phyloP scores from a whole-genome alignment of 2,329 filamentous ascomycete species.

The Fusarium chaquense region DNA sequence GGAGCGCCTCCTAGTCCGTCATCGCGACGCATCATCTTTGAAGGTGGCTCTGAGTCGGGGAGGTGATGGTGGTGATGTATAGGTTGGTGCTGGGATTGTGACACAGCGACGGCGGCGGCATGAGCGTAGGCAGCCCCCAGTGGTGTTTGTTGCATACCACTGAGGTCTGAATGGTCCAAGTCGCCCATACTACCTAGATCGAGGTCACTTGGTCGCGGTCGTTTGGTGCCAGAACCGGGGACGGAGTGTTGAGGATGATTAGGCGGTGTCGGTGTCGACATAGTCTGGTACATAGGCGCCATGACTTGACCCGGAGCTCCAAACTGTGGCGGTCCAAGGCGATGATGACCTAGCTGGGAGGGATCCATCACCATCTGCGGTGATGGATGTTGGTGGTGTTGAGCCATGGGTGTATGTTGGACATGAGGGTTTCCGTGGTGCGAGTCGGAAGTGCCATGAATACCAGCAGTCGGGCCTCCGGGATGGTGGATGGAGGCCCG shows the following conservation, averaged over 20 bases:
- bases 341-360: slow-evolving; percentile 64
- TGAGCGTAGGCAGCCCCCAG: slow-evolving; percentile 66
- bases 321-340: slow-evolving; percentile 67
- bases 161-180: slow-evolving; percentile 67
- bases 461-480: slow-evolving; percentile 55
- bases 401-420: slow-evolving; percentile 53
- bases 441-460: slow-evolving; percentile 59
- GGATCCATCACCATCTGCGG: slow-evolving; percentile 69
- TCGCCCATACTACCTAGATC: slow-evolving; percentile 65
- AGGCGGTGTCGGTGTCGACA: slow-evolving; percentile 56
- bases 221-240: slow-evolving; percentile 58
- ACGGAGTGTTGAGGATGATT: slow-evolving; percentile 48
- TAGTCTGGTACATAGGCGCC: slow-evolving; percentile 64
- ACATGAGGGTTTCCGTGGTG: slow-evolving; percentile 53
- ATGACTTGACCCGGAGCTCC: slow-evolving; percentile 62
- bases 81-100: slow-evolving; percentile 58
- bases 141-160: slow-evolving; percentile 65
- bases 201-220: slow-evolving; percentile 69
- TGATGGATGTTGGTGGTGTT: slow-evolving; percentile 62
- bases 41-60: slow-evolving; percentile 77
- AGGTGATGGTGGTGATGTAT: slow-evolving; percentile 86
- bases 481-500: slow-evolving; percentile 63
- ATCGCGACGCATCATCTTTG: slow-evolving; percentile 74
- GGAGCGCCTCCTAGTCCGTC: slow-evolving; percentile 71
- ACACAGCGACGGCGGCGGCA: slow-evolving; percentile 52